These are phyloP conservation scores for Trichophyton rubrum DNA, from an alignment of 2,329 filamentous ascomycete species.

Conservation along the genomic window DNA sequence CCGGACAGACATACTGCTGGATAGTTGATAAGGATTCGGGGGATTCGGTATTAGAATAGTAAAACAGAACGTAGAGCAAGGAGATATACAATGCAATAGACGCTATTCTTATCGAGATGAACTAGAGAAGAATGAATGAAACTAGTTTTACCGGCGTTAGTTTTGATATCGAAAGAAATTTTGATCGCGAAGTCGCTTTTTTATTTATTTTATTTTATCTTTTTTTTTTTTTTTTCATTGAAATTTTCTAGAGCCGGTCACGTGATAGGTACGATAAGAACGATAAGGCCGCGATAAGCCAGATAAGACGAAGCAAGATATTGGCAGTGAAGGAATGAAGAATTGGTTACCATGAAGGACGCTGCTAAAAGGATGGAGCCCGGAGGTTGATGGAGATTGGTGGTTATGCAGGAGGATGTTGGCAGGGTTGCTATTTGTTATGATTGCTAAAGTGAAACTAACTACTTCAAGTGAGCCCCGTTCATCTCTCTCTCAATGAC, in stretches of 20 bases:
- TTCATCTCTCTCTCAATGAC: conserved; percentile 50
- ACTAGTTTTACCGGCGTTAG: not conserved
- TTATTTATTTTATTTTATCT: not conserved
- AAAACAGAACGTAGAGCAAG: not conserved
- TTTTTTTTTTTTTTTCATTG: not conserved
- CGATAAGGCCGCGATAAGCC: not conserved
- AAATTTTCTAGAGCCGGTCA: not conserved
- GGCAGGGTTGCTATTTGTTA: not conserved
- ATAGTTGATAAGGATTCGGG: not conserved
- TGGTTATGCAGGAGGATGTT: too few relatives aligned
- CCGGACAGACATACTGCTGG: conserved; percentile 27
- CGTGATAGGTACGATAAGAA: not conserved
- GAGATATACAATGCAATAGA: not conserved
- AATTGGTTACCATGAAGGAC: too few relatives aligned
- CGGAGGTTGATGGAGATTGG: too few relatives aligned
- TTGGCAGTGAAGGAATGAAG: too few relatives aligned
- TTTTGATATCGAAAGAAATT: not conserved
- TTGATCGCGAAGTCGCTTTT: not conserved
- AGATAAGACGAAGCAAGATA: not conserved
- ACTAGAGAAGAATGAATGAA: not conserved
- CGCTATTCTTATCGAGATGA: not conserved
- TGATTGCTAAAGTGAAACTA: not conserved
- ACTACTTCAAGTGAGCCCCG: conserved; percentile 41
- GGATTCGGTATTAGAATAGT: not conserved
- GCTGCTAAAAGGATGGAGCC: too few relatives aligned